Conservation (phyloP, 345 rosid genomes). For the Draba incana region DNA sequence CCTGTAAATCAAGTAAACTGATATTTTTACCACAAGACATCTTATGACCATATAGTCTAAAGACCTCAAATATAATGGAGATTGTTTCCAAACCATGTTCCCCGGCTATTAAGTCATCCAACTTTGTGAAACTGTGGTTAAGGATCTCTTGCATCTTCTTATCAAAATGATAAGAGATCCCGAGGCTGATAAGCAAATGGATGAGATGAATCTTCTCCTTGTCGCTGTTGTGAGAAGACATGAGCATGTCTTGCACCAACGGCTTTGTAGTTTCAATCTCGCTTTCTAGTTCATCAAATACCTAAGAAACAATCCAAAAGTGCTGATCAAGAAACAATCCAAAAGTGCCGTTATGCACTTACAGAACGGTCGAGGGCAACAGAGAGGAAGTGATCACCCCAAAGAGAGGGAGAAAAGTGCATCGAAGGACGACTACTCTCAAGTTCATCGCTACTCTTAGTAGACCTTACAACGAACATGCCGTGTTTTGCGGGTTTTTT, state of each 20-base stretch:
- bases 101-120: constrained; percentile 5
- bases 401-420: constrained; percentile 21
- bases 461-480: background rate
- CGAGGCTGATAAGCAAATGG: constrained; percentile 30
- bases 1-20: background rate
- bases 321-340: too few relatives aligned
- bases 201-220: constrained; percentile 26
- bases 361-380: background rate
- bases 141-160: constrained; percentile 19
- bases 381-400: constrained; percentile 29
- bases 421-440: constrained; percentile 21
- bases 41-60: constrained; percentile 9
- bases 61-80: constrained; percentile 26
- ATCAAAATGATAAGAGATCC: constrained; percentile 23
- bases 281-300: constrained; percentile 8
- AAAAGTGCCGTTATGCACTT: too few relatives aligned
- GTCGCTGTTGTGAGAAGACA: constrained; percentile 7
- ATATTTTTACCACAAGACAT: constrained; percentile 29
- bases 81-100: constrained; percentile 26
- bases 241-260: constrained; percentile 10
- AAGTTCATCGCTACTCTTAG: constrained; percentile 12
- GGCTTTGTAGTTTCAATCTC: constrained; percentile 21
- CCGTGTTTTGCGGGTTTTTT: background rate
- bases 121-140: background rate
- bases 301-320: constrained; percentile 8